Evolutionary conservation across 106 monocot genomes (phyloP).

Genomic region (Apostasia ramifera): DNA sequence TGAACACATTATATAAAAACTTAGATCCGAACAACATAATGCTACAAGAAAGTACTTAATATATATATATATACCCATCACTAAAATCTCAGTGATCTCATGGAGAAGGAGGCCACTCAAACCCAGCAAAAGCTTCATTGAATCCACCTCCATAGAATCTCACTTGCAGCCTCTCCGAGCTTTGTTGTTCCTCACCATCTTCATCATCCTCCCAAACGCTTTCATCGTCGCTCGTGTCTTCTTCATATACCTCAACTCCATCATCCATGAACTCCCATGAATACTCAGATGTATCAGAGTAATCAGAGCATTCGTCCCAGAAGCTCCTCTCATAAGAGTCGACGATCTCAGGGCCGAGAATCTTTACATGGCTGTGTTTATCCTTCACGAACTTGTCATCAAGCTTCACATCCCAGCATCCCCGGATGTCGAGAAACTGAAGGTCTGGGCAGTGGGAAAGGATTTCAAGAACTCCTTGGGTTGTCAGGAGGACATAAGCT

Average conservation of each 20-base stretch:
- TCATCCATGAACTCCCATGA: slow-evolving; percentile 71
- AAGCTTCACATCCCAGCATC: slow-evolving; percentile 77
- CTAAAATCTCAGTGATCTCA: slow-evolving; percentile 9
- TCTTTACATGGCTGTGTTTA: slow-evolving; percentile 28
- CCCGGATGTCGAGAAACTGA: slow-evolving; percentile 56
- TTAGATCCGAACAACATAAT: no score
- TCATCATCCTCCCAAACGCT: slow-evolving; percentile 61
- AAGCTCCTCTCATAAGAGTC: slow-evolving; percentile 43
- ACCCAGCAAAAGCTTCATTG: slow-evolving; percentile 29
- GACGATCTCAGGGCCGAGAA: slow-evolving; percentile 46
- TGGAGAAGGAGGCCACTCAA: slow-evolving; percentile 64
- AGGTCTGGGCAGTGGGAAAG: slow-evolving; percentile 51
- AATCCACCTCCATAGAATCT: slow-evolving; percentile 62
- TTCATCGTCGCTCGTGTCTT: neutral
- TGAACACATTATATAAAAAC: no score
- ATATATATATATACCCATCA: no score
- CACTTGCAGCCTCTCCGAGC: slow-evolving; percentile 43
- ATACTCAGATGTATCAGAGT: slow-evolving; percentile 57
- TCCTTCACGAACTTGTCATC: slow-evolving; percentile 55
- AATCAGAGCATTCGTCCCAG: slow-evolving; percentile 59
- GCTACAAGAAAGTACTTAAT: no score
- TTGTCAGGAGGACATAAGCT: slow-evolving; percentile 47
- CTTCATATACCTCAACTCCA: slow-evolving; percentile 22
- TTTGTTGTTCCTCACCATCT: slow-evolving; percentile 42
- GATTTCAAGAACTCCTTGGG: slow-evolving; percentile 45